Evolutionary conservation across 768 basidiomycete species (phyloP), one percentile per base, ranked within the genome.

Genomic region (Suillus clintonianus): DNA sequence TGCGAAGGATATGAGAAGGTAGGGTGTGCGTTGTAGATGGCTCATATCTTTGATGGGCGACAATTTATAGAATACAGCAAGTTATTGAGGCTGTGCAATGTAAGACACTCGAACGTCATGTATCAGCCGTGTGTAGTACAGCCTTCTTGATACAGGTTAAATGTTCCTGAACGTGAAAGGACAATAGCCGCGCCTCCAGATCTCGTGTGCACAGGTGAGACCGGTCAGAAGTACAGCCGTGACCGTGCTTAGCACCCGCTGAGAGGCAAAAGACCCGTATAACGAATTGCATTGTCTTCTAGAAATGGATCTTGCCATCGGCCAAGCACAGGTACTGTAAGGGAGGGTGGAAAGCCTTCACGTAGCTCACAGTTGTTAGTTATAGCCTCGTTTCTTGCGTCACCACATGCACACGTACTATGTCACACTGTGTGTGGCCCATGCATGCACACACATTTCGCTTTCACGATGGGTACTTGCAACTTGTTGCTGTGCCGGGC

Each of bases 51-150:
- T 10, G n/a, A 56, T 37, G 36, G 14, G 9, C 5, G 10, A 4
- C 24, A 11, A 37, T 57, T 27, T 57, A 57, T 41, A 39, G 10
- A 56, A 57, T 19, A 57, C 37, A 56, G 37, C 56, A 57, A 57
- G 56, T 19, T 5, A 2, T n/a, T 24, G 39, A 27, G 39, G 56
- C 56, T 57, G 27, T 57, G 39, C 39, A 41, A 19, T n/a, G 9
- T 27, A 30, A 39, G 15, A 39, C 15, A 11, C 37, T 55, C 8
- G 24, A 17, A 27, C 56, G 39, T 57, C 56, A 41, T 27, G 27
- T 15, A 19, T 27, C 6, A 3, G n/a, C 37, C 36, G 37, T 3
- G 27, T 24, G 2, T 1, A 14, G 56, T 41, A 57, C 39, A 41
- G 56, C 56, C 30, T 19, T 27, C 5, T 17, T 3, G 24, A 39